These are phyloP conservation scores for Escovopsis sp. DNA, from an alignment of 2,329 filamentous ascomycete species.

Conservation along the genomic window DNA sequence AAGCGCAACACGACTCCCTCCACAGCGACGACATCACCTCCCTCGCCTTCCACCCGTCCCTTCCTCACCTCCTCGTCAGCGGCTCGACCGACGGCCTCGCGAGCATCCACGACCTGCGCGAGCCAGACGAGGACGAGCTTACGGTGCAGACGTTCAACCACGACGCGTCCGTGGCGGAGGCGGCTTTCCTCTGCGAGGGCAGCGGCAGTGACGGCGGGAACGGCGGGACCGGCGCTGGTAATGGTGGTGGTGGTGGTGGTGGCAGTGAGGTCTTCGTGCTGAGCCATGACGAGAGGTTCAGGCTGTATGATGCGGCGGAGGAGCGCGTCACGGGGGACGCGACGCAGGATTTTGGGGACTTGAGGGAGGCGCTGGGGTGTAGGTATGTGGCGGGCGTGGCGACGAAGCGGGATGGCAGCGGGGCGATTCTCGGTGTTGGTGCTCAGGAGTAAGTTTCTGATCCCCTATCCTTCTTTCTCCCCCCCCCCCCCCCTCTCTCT, in stretches of 20 bases:
- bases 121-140: constrained; percentile 62
- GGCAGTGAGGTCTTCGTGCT: constrained; percentile 47
- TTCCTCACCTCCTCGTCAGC: constrained; percentile 49
- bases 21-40: constrained; percentile 55
- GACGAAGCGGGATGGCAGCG: constrained; percentile 40
- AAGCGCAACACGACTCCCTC: constrained; percentile 44
- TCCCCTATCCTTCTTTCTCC: constrained; percentile 11
- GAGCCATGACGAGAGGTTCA: constrained; percentile 64
- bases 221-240: no score
- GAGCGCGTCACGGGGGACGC: constrained; percentile 43
- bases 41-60: constrained; percentile 40
- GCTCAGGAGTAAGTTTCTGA: constrained; percentile 44
- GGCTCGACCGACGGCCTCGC: constrained; percentile 69
- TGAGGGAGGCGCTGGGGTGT: constrained; percentile 47
- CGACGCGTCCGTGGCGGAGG: constrained; percentile 56
- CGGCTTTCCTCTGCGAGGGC: constrained; percentile 51
- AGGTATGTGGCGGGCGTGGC: constrained; percentile 60
- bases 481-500: constrained; percentile 12
- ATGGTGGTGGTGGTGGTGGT: no score
- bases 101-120: constrained; percentile 57
- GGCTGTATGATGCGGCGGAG: constrained; percentile 55
- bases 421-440: constrained; percentile 49
- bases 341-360: constrained; percentile 48
- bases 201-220: no score
- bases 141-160: constrained; percentile 68